Percentiles rank a stretch among this genome's conserved stretches.
phyloP scores from a whole-genome alignment of 1,284 basidiomycete genomes.

The Leccinum fallax region DNA sequence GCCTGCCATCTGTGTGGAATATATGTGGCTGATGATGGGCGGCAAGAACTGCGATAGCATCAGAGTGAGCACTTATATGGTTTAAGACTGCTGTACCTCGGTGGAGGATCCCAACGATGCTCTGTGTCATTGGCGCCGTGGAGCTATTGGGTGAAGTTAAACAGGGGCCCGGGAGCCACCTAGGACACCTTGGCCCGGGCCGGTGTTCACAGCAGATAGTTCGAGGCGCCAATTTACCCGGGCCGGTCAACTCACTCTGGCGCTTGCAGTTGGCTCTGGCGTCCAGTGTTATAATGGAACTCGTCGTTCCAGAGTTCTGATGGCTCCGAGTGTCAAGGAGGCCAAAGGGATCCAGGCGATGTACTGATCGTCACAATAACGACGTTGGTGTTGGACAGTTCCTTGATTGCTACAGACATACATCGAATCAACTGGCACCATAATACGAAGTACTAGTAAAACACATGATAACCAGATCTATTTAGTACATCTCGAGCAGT shows the following conservation, averaged over 20 bases:
- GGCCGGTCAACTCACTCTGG: not conserved
- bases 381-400: conserved; percentile 51
- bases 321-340: conserved; percentile 44
- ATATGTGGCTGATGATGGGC: conserved; percentile 39
- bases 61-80: conserved; percentile 8
- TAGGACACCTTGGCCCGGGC: conserved; percentile 50
- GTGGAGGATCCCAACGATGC: conserved; percentile 53
- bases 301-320: conserved; percentile 52
- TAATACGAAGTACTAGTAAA: not conserved
- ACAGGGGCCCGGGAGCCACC: conserved; percentile 50
- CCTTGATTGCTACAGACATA: conserved; percentile 57
- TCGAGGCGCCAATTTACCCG: conserved; percentile 25
- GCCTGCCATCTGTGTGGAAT: conserved; percentile 48
- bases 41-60: not conserved
- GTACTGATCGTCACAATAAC: conserved; percentile 57
- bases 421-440: not conserved
- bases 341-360: conserved; percentile 56
- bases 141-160: conserved; percentile 45
- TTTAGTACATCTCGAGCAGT: not conserved
- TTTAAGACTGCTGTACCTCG: conserved; percentile 48
- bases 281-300: conserved; percentile 52
- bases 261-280: conserved; percentile 54
- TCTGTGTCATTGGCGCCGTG: conserved; percentile 57
- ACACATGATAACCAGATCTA: not conserved
- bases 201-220: conserved; percentile 55